These are phyloP conservation scores for Aureobasidium sp. DNA, from an alignment of 2,329 filamentous ascomycete species.

Conservation along the genomic window DNA sequence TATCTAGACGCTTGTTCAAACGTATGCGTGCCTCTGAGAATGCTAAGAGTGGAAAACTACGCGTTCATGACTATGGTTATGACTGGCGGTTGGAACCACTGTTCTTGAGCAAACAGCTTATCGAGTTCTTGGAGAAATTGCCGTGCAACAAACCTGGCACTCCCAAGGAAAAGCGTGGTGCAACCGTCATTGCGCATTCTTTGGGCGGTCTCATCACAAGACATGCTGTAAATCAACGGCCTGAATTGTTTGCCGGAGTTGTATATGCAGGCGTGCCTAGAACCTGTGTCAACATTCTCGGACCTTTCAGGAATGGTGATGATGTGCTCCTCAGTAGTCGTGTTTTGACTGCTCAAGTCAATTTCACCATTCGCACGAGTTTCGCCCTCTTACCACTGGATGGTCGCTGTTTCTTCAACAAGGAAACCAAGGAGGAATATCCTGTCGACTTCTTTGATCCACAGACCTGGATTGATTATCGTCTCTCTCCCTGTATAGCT, in stretches of 20 bases:
- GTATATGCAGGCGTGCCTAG: slow-evolving; percentile 80
- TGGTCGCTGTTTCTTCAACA: slow-evolving; percentile 81
- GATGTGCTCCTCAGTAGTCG: slow-evolving; percentile 83
- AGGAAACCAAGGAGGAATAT: slow-evolving; percentile 70
- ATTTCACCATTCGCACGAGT: slow-evolving; percentile 82
- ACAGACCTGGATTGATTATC: slow-evolving; percentile 71
- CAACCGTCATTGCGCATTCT: slow-evolving; percentile 76
- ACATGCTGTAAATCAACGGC: slow-evolving; percentile 77
- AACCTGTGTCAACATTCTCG: slow-evolving; percentile 83
- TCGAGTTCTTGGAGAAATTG: slow-evolving; percentile 63
- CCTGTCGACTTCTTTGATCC: slow-evolving; percentile 77
- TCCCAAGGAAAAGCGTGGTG: slow-evolving; percentile 54
- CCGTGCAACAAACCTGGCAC: slow-evolving; percentile 62
- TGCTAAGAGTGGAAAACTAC: slow-evolving; percentile 59
- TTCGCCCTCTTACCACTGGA: slow-evolving; percentile 81
- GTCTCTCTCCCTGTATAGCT: slow-evolving; percentile 70
- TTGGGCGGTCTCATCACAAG: slow-evolving; percentile 82
- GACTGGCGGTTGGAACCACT: slow-evolving; percentile 88
- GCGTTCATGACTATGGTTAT: slow-evolving; percentile 87
- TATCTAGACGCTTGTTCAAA: slow-evolving; percentile 74
- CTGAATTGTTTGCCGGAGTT: slow-evolving; percentile 79
- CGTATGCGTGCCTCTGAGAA: slow-evolving; percentile 69
- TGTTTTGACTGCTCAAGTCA: slow-evolving; percentile 84
- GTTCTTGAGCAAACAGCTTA: slow-evolving; percentile 64
- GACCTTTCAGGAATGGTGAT: slow-evolving; percentile 85